Evolutionary conservation across 2,329 filamentous ascomycete species (phyloP).

Genomic region (Camillea tinctor): DNA sequence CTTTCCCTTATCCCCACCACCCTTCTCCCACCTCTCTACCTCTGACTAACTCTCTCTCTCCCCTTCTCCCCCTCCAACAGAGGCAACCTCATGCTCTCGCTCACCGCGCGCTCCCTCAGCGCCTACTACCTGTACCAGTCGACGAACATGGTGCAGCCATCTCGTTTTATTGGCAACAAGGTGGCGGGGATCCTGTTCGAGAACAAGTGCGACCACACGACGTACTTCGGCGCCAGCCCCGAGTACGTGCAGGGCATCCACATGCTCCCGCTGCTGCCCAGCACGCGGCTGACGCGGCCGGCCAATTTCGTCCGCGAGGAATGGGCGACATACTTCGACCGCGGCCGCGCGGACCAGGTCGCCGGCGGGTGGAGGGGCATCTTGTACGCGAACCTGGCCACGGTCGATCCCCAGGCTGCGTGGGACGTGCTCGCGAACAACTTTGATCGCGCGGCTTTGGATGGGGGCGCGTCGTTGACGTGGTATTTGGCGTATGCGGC

Average conservation of each 20-base stretch:
- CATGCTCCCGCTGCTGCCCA: conserved; percentile 66
- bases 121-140: conserved; percentile 79
- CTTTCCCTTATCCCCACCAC: neutral
- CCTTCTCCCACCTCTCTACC: conserved; percentile 9
- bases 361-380: conserved; percentile 83
- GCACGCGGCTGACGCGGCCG: conserved; percentile 64
- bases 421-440: conserved; percentile 72
- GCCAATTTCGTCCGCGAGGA: conserved; percentile 74
- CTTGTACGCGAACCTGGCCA: conserved; percentile 77
- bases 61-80: conserved; percentile 31
- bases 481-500: conserved; percentile 84
- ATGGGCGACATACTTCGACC: conserved; percentile 76
- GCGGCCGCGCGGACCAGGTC: conserved; percentile 63
- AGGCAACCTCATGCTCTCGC: conserved; percentile 79
- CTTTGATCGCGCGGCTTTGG: conserved; percentile 69
- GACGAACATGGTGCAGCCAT: conserved; percentile 68
- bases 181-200: conserved; percentile 75
- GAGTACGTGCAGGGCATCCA: conserved; percentile 75
- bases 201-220: conserved; percentile 92
- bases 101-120: conserved; percentile 71
- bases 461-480: conserved; percentile 79
- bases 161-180: conserved; percentile 79
- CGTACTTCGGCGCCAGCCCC: conserved; percentile 75
- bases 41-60: neutral
- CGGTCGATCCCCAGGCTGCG: conserved; percentile 67